Conservation (phyloP, 306 rosid genomes). For the Glycine tomentella region DNA sequence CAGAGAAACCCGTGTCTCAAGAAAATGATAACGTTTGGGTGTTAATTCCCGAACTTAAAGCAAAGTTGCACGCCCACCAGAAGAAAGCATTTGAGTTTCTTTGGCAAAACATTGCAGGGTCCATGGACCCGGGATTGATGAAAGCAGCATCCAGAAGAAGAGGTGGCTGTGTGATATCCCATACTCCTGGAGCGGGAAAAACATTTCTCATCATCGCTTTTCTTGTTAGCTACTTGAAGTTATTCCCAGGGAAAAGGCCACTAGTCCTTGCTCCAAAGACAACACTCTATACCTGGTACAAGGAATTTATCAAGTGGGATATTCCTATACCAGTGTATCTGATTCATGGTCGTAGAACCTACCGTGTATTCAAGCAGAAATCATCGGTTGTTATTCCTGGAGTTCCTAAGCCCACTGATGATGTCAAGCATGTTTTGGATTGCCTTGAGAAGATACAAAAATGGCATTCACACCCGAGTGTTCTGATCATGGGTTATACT, state of each 20-base stretch:
- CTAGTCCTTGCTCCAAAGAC: constrained; percentile 96
- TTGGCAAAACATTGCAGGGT: constrained; percentile 87
- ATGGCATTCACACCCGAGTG: constrained; percentile 94
- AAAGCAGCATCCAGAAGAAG: constrained; percentile 57
- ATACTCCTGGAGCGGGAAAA: constrained; percentile 96
- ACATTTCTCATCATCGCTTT: constrained; percentile 93
- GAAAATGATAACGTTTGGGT: constrained; percentile 79
- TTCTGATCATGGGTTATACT: constrained; percentile 95
- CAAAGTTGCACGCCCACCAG: constrained; percentile 72
- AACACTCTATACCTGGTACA: constrained; percentile 95
- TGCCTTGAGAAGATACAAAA: constrained; percentile 90
- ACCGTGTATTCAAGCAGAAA: constrained; percentile 67
- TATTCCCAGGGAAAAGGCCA: constrained; percentile 90
- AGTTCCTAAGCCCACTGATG: constrained; percentile 77
- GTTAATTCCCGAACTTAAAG: constrained; percentile 52
- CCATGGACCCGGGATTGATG: constrained; percentile 66
- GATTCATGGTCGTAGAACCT: constrained; percentile 89
- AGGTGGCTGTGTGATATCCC: constrained; percentile 97
- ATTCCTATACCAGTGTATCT: constrained; percentile 90
- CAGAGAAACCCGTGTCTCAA: constrained; percentile 54
- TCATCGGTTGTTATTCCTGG: constrained; percentile 60
- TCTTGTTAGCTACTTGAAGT: constrained; percentile 86
- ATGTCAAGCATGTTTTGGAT: constrained; percentile 90
- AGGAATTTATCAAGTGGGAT: constrained; percentile 96
- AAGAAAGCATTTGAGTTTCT: constrained; percentile 91